Percentiles rank a stretch among this genome's conserved stretches.
Conservation (phyloP, 2,329 filamentous ascomycete species). For the Fusarium sp. region DNA sequence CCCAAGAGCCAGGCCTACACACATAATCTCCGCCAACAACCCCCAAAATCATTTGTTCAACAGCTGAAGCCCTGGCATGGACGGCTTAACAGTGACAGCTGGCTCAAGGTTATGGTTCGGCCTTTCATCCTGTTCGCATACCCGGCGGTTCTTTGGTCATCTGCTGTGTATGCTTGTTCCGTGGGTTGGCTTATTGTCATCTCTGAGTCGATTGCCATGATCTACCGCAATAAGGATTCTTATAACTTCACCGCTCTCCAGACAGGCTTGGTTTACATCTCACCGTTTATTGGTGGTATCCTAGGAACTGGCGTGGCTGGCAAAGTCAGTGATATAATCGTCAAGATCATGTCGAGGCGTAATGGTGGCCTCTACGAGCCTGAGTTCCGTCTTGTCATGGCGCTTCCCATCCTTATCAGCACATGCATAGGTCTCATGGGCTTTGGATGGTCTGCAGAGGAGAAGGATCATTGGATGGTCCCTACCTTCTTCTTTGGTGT, state of each 20-base stretch:
- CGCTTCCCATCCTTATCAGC: slow-evolving; percentile 78
- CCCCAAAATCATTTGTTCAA: slow-evolving; percentile 77
- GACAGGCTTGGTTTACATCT: slow-evolving; percentile 88
- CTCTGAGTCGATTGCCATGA: slow-evolving; percentile 84
- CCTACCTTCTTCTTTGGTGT: slow-evolving; percentile 94
- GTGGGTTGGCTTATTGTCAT: slow-evolving; percentile 97
- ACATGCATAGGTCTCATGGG: slow-evolving; percentile 92
- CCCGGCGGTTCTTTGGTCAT: slow-evolving; percentile 89
- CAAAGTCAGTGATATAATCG: slow-evolving; percentile 86
- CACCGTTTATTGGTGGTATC: slow-evolving; percentile 88
- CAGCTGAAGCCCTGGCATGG: slow-evolving; percentile 84
- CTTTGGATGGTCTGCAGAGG: slow-evolving; percentile 91
- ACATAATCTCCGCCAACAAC: slow-evolving; percentile 72
- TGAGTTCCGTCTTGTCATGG: slow-evolving; percentile 93
- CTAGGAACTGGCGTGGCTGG: slow-evolving; percentile 93
- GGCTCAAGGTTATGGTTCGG: slow-evolving; percentile 80
- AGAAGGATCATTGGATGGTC: slow-evolving; percentile 85
- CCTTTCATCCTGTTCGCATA: slow-evolving; percentile 91
- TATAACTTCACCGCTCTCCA: slow-evolving; percentile 88
- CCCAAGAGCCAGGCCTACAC: slow-evolving; percentile 71
- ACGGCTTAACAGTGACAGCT: slow-evolving; percentile 80
- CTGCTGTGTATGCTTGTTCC: slow-evolving; percentile 85
- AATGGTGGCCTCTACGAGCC: slow-evolving; percentile 97
- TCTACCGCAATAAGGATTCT: slow-evolving; percentile 75
- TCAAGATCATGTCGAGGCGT: slow-evolving; percentile 81